Percentiles rank a stretch among this genome's conserved stretches.
phyloP scores from a whole-genome alignment of 2,329 filamentous ascomycete genomes.

The Hypoxylon sp. region DNA sequence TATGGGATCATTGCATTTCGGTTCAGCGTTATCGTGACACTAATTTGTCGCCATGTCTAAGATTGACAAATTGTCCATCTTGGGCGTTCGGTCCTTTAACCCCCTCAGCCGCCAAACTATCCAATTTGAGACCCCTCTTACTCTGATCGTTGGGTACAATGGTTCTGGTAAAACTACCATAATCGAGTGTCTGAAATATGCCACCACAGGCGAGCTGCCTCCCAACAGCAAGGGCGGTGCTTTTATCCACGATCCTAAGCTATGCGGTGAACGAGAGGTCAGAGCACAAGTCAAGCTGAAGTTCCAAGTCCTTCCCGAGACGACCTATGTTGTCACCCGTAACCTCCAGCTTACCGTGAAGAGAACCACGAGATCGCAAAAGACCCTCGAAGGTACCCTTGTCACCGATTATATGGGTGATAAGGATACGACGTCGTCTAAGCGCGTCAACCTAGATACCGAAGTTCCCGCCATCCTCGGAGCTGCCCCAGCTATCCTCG shows the following conservation, averaged over 20 bases:
- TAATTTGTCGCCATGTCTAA: conserved; percentile 71
- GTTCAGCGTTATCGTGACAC: conserved; percentile 19
- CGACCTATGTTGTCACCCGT: conserved; percentile 85
- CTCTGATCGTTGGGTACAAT: conserved; percentile 96
- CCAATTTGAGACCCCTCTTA: conserved; percentile 89
- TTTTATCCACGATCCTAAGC: conserved; percentile 97
- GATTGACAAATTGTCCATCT: conserved; percentile 90
- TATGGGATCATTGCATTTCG: conserved; percentile 32
- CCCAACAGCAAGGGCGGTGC: conserved; percentile 92
- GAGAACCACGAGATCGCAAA: conserved; percentile 81
- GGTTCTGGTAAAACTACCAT: conserved; percentile 99
- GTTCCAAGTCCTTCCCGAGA: conserved; percentile 84
- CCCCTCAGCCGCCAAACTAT: conserved; percentile 82
- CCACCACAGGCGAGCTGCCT: conserved; percentile 92
- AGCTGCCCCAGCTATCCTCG: conserved; percentile 89
- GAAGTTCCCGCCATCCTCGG: conserved; percentile 89
- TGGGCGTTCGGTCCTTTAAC: conserved; percentile 88
- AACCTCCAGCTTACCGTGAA: conserved; percentile 89
- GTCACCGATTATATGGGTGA: conserved; percentile 85
- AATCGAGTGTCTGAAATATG: conserved; percentile 98
- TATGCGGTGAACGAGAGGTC: conserved; percentile 89
- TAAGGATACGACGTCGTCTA: conserved; percentile 81
- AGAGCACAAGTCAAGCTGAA: conserved; percentile 91
- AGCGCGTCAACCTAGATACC: conserved; percentile 84
- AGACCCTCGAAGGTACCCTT: conserved; percentile 86